A percentile compares a stretch with the other conserved stretches of the same genome.
These are phyloP conservation scores for Aspergillus hortae DNA, from an alignment of 2,329 filamentous ascomycete genomes.

Conservation along the genomic window DNA sequence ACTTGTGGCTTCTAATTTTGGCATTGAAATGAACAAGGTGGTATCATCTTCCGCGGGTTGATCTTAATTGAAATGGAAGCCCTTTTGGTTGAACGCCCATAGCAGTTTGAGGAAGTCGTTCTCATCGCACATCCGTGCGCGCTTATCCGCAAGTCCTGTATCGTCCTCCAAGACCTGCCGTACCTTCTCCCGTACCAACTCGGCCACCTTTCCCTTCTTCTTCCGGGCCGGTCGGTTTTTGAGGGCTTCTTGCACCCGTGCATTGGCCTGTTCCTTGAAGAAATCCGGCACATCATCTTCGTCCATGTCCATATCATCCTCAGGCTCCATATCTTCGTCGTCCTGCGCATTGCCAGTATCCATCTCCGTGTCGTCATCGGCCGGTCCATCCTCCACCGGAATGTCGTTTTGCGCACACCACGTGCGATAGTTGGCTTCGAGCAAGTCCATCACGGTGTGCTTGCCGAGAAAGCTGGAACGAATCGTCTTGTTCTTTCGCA, in stretches of 20 bases:
- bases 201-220: constrained; percentile 73
- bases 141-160: constrained; percentile 75
- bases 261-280: constrained; percentile 62
- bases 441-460: constrained; percentile 73
- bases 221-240: constrained; percentile 55
- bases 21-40: constrained; percentile 6
- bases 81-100: constrained; percentile 82
- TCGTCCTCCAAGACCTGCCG: constrained; percentile 76
- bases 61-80: constrained; percentile 78
- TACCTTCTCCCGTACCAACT: constrained; percentile 83
- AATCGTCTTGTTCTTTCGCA: constrained; percentile 86
- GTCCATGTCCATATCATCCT: constrained; percentile 51
- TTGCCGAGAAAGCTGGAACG: constrained; percentile 77
- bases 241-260: constrained; percentile 37
- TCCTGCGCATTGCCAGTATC: constrained; percentile 29
- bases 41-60: neutral
- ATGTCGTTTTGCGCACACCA: constrained; percentile 88
- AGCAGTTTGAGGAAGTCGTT: constrained; percentile 83
- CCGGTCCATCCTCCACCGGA: constrained; percentile 64
- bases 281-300: constrained; percentile 74
- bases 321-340: constrained; percentile 46
- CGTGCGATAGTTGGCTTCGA: constrained; percentile 84
- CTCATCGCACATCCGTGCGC: constrained; percentile 84
- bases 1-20: constrained; percentile 13
- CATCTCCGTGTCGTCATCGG: constrained; percentile 34